Evolutionary conservation across 139 green algal genomes (phyloP).

Genomic region (Chlorella sp.): DNA sequence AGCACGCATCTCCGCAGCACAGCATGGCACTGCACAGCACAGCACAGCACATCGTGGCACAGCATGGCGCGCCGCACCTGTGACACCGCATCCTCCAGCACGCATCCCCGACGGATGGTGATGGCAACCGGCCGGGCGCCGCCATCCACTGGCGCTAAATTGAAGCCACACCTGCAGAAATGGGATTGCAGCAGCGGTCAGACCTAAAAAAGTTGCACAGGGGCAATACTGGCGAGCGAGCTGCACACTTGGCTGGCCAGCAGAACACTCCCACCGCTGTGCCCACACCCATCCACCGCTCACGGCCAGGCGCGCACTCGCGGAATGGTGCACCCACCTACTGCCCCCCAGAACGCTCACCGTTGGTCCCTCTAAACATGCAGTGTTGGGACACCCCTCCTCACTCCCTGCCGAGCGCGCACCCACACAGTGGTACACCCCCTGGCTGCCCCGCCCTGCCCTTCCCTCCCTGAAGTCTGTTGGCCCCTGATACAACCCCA

Average conservation of each 20-base stretch:
- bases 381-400: no score
- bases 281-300: no score
- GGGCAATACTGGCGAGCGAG: no score
- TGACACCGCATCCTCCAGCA: constrained; percentile 7
- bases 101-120: constrained; percentile 27
- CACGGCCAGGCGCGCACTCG: no score
- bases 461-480: no score
- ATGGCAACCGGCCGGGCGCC: constrained; percentile 55
- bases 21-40: neutral
- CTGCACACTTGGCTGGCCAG: no score
- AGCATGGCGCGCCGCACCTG: neutral
- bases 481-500: no score
- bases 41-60: neutral
- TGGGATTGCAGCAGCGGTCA: neutral
- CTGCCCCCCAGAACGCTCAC: no score
- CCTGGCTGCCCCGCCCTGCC: neutral
- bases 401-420: no score
- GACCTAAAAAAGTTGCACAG: no score
- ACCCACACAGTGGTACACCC: neutral
- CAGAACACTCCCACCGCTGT: no score
- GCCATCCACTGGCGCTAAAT: constrained; percentile 54
- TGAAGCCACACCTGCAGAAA: constrained; percentile 39
- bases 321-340: neutral
- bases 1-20: neutral
- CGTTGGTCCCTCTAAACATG: no score